Base-by-base conservation (phyloP, 495 filamentous ascomycete species). In the Podospora australis region DNA sequence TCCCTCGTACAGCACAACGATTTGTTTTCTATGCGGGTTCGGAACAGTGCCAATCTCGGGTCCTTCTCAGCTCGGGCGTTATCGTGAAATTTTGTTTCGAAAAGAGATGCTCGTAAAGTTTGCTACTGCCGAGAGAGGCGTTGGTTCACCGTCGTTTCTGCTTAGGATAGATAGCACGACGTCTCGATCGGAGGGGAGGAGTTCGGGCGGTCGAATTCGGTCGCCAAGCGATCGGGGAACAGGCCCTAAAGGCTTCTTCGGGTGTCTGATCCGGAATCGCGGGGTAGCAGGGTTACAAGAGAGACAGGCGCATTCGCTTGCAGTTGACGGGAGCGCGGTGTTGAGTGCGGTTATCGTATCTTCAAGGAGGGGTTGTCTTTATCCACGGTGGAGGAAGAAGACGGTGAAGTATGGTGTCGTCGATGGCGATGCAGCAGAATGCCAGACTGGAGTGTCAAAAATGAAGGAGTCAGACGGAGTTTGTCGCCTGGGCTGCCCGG, bases 221-320 rank as follows among this genome's bases (percentile, higher is more conserved):
- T 29, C 29, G 38, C 38, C 40, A 41, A 13, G 38, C 13, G 21
- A 16, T 20, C 30, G 40, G 46, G 46, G 46, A 21, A 29, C 16
- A n/a, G 23, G 13, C 19, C 13, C 38, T 22, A 49, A 39, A 30
- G 20, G 46, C 46, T 19, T 23, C 20, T 17, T 49, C 46, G 36
- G 40, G 40, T 43, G 21, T 43, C 19, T 25, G 22, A 43, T 43
- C 40, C 40, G 40, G n/a, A 26, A 43, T 25, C 40, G 40, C 40
- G 40, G 40, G 40, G 40, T 43, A 43, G 32, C 13, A 36, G 32
- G n/a, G n/a, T n/a, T n/a, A 36, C 32, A 36, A 17, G 32, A 36
- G n/a, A 36, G 32, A 36, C n/a, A 36, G 32, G 32, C 19, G 32
- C 19, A 36, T 36, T 36, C 32, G 32, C 32, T 36, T 16, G 32